Conservation (phyloP, 768 basidiomycete species). For the Kwoniella europaea region DNA sequence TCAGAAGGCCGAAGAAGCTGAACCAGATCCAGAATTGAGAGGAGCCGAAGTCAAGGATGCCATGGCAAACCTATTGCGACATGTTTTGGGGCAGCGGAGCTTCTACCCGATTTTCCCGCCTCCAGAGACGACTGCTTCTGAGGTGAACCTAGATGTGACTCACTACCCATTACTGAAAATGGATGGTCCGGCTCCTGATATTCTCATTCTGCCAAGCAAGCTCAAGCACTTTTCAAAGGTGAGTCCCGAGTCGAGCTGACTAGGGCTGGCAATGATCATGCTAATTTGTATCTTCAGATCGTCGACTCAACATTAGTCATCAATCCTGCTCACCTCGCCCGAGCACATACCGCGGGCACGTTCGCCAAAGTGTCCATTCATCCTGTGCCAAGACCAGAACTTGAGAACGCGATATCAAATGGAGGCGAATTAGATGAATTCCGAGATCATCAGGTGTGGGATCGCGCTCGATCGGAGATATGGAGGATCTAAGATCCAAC, state of each 20-base stretch:
- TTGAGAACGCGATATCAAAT: conserved; percentile 34
- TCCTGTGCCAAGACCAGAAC: conserved; percentile 49
- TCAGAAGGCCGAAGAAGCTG: conserved; percentile 68
- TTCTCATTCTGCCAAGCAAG: conserved; percentile 83
- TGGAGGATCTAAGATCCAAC: conserved; percentile 54
- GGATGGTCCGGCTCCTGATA: conserved; percentile 71
- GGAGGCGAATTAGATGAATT: conserved; percentile 38
- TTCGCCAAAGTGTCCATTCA: conserved; percentile 60
- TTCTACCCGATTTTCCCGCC: conserved; percentile 95
- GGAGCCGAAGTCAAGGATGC: conserved; percentile 63
- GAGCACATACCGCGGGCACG: conserved; percentile 58
- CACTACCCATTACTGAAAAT: conserved; percentile 67
- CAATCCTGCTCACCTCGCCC: conserved; percentile 77
- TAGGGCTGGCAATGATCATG: background rate
- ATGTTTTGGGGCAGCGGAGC: conserved; percentile 85
- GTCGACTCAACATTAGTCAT: conserved; percentile 78
- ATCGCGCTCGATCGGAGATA: conserved; percentile 60
- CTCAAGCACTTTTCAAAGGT: conserved; percentile 92
- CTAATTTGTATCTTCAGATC: conserved; percentile 63
- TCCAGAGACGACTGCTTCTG: conserved; percentile 72
- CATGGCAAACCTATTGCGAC: conserved; percentile 78
- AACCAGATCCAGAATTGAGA: conserved; percentile 58
- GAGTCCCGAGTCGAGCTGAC: conserved; percentile 27
- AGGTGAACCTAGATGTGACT: conserved; percentile 87
- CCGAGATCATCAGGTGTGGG: conserved; percentile 58